Evolutionary conservation across 2,329 filamentous ascomycete species (phyloP), one percentile per base, ranked within the genome.

Genomic region (Massarina eburnea): DNA sequence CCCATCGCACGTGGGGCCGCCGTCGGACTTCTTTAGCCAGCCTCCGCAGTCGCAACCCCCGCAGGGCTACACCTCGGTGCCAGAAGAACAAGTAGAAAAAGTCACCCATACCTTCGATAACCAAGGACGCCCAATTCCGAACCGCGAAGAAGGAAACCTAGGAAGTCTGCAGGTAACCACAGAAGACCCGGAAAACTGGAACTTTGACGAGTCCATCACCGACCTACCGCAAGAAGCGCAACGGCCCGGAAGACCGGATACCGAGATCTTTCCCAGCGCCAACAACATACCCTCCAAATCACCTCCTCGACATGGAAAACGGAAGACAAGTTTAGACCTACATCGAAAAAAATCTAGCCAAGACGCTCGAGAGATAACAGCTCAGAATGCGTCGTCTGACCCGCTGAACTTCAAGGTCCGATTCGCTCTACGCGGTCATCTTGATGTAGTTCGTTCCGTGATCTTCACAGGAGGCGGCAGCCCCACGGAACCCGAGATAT

Each of bases 391-490:
- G 33, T 88, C 85, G 62, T 71, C 78, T 1, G 91, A 96, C 49
- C 81, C 77, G 20, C 81, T 84, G 14, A 90, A 81, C 56, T 97
- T 99, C 75, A 96, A 95, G 71, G 86, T 97, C 47, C 84, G 91
- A 40, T 97, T 96, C 65, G 92, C 91, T 4, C 79, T 99, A 4
- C 82, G 92, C 41, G 94, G 94, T 1, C 94, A 99, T 68, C 80
- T 99, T 2, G 91, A 97, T 66, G 91, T 95, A 2, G 90, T 99
- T 4, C 86, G 94, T 32, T 90, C 90, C 1, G 89, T 97, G 47
- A 95, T 96, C 53, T 99, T 99, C 72, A 97, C 91, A 1, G 94
- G 94, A 19, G 94, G 94, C 33, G 94, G 94, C 50, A 96, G 91
- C 62, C 91, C 91, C 3, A 90, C 89, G 3, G 94, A 99, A 66